phyloP scores from a whole-genome alignment of 352 stramenopile species.

The Phytophthora capsici region DNA sequence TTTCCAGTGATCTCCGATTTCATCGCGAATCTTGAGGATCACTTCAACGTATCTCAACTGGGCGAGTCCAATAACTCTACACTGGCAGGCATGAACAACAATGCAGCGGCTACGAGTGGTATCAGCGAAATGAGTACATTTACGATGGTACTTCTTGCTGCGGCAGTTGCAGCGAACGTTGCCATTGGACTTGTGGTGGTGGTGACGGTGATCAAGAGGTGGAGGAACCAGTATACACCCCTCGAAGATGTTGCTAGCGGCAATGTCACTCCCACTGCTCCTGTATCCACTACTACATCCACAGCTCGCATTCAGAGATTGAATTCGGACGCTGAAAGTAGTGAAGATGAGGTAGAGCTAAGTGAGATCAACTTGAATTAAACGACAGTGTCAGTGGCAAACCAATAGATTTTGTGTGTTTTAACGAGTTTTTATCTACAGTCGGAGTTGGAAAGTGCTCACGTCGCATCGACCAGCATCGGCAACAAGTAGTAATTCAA shows the following conservation, averaged over 20 bases:
- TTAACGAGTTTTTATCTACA: constrained; percentile 8
- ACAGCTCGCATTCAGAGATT: constrained; percentile 19
- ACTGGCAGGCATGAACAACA: constrained; percentile 11
- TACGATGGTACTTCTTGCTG: constrained; percentile 42
- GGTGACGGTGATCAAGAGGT: constrained; percentile 48
- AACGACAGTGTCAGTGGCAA: constrained; percentile 9
- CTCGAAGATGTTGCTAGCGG: constrained; percentile 33
- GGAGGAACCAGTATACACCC: constrained; percentile 66
- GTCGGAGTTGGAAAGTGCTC: constrained; percentile 41
- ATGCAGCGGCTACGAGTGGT: constrained; percentile 12
- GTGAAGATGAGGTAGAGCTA: constrained; percentile 46
- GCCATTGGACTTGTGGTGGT: constrained; percentile 46
- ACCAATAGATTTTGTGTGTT: constrained; percentile 31
- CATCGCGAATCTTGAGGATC: constrained; percentile 54
- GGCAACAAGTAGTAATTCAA: constrained; percentile 28
- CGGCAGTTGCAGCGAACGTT: constrained; percentile 39
- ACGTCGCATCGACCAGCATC: constrained; percentile 44
- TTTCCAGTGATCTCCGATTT: constrained; percentile 74
- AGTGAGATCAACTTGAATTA: constrained; percentile 66
- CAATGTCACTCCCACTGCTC: constrained; percentile 17
- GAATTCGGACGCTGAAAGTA: constrained; percentile 32
- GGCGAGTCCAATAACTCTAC: constrained; percentile 10
- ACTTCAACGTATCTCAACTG: constrained; percentile 52
- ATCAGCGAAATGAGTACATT: constrained; percentile 39
- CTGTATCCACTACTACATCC: constrained; percentile 20